Evolutionary conservation across 306 rosid genomes (phyloP).

Genomic region (Rubus idaeus): DNA sequence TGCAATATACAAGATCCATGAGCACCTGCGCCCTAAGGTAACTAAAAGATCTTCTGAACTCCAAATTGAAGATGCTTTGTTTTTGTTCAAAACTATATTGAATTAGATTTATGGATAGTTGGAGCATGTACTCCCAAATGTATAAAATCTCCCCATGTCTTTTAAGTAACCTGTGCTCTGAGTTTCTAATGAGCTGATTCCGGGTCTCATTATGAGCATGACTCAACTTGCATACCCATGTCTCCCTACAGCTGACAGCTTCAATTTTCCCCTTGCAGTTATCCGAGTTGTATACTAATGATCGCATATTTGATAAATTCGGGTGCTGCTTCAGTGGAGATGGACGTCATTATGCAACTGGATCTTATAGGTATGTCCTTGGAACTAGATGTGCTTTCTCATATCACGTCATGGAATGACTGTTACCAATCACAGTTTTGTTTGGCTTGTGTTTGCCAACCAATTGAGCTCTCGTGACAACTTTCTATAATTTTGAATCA

Average conservation of each 20-base stretch:
- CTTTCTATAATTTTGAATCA: conserved; percentile 31
- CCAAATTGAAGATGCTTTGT: background rate
- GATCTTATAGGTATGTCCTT: conserved; percentile 57
- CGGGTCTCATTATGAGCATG: background rate
- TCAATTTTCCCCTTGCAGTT: conserved; percentile 36
- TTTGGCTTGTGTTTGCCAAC: conserved; percentile 13
- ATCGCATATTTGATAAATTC: conserved; percentile 63
- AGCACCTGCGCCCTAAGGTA: conserved; percentile 65
- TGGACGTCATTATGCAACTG: conserved; percentile 65
- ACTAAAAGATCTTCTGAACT: background rate
- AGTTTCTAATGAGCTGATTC: background rate
- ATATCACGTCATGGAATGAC: background rate
- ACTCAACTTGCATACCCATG: background rate
- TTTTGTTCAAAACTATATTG: background rate
- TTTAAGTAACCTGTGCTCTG: background rate
- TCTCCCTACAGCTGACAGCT: conserved; percentile 23
- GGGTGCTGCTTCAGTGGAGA: conserved; percentile 65
- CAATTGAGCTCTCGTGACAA: conserved; percentile 22
- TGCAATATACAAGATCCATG: conserved; percentile 56
- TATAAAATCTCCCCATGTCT: background rate
- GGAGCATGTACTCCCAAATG: conserved; percentile 1
- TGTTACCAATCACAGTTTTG: background rate
- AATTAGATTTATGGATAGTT: background rate
- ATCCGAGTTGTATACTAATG: conserved; percentile 55
- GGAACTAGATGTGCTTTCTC: conserved; percentile 14